Evolutionary conservation across 2,329 filamentous ascomycete species (phyloP).

Genomic region (Monosporascus sp.): DNA sequence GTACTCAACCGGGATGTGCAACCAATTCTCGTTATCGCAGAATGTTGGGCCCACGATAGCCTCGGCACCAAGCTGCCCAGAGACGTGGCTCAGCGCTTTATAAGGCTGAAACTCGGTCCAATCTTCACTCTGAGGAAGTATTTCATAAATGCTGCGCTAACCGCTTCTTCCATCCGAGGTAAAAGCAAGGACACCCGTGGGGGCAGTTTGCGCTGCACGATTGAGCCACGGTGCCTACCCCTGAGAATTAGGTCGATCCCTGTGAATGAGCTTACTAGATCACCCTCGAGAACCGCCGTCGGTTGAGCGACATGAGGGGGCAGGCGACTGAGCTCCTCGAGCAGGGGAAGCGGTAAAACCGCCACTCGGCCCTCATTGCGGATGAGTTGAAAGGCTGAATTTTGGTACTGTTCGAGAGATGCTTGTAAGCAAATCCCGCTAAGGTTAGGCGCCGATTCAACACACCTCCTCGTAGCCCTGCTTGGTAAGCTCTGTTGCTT

Average conservation of each 20-base stretch:
- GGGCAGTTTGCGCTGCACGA: constrained; percentile 7
- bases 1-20: background rate
- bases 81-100: background rate
- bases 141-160: background rate
- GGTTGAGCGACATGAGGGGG: background rate
- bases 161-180: background rate
- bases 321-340: constrained; percentile 1
- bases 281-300: background rate
- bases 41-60: background rate
- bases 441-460: too few species aligned
- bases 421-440: too few species aligned
- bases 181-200: background rate
- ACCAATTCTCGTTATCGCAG: background rate
- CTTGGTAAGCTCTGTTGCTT: too few species aligned
- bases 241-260: constrained; percentile 2
- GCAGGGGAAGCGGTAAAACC: background rate
- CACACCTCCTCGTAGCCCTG: too few species aligned
- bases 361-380: background rate
- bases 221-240: constrained; percentile 2
- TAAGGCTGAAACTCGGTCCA: background rate
- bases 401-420: background rate
- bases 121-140: background rate
- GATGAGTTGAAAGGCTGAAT: background rate
- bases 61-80: background rate
- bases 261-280: constrained; percentile 3